Evolutionary conservation across 805 yeast species (phyloP).

Genomic region (Metschnikowia picachoensis): DNA sequence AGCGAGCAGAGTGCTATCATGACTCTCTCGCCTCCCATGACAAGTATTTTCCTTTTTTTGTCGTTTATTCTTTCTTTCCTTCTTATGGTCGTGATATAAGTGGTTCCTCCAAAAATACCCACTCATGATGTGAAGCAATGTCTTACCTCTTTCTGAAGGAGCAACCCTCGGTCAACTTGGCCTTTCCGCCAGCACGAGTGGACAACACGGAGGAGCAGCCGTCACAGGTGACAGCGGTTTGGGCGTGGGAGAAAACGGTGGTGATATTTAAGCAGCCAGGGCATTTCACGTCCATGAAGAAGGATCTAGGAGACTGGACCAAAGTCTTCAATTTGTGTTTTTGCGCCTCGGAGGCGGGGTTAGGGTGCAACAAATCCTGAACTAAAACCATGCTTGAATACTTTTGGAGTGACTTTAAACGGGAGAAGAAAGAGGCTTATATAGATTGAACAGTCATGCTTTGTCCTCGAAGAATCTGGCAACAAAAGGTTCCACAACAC

Average conservation of each 20-base stretch:
- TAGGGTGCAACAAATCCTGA: conserved; percentile 97
- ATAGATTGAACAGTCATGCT: no score
- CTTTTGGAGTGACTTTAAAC: no score
- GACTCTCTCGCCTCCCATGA: neutral
- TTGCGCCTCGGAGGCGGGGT: conserved; percentile 92
- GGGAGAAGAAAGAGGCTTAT: no score
- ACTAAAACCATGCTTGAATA: no score
- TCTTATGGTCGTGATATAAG: neutral
- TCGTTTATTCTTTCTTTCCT: neutral
- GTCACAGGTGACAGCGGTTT: no score
- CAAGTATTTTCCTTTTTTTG: neutral
- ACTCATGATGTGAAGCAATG: no score
- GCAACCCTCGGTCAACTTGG: conserved; percentile 98
- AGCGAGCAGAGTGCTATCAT: neutral
- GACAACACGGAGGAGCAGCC: conserved; percentile 97
- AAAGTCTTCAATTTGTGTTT: conserved; percentile 97
- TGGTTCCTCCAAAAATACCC: neutral
- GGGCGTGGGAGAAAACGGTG: no score
- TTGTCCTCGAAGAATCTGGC: no score
- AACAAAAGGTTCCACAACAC: no score
- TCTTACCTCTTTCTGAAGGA: conserved; percentile 99
- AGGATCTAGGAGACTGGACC: no score
- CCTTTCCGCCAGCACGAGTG: conserved; percentile 99
- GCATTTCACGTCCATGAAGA: no score
- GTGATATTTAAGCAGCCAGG: no score